Evolutionary conservation across 805 yeast genomes (phyloP), one percentile per base, ranked within the genome.

Genomic region (Candida tibetensis): DNA sequence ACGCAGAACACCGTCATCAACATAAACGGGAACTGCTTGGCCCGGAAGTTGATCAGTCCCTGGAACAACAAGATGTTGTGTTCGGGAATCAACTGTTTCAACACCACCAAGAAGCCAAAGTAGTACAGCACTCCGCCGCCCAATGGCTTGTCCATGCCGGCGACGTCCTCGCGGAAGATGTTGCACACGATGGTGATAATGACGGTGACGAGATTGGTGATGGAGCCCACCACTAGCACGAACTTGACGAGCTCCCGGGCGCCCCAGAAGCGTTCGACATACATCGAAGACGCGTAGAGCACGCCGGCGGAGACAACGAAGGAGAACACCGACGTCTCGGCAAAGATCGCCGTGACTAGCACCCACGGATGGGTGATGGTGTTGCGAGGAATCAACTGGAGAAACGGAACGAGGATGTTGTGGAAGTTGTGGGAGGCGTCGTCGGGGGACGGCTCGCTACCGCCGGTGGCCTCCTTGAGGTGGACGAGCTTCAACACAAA

Each of bases 341-440:
- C 76, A 53, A 82, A 80, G n/a, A 82, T 74, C 1, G 86, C 72
- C 2, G 82, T 71, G 19, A 76, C 53, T 2, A 82, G 48, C 1
- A 83, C 83, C 82, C 85, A 79, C 4, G 89, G 89, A 44, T 77
- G 66, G 37, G 60, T 64, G 3, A 81, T 48, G 0, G 80, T 68
- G 36, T 70, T 64, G 17, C 70, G 59, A 9, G 91, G 90, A 4
- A 84, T 74, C 58, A 84, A 64, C 58, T 85, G 88, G 29, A 84
- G 49, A 27, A 62, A 62, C 1, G 85, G 88, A 5, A 79, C 72
- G 14, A 67, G 55, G 22, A 81, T 63, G 21, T 67, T 65, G 30
- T 64, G 64, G 41, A 70, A 65, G 15, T 30, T 30, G 30, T 51
- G 9, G 25, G 25, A 18, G 26, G 41, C 39, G 5, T 25, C 28